Conservation (phyloP, 345 rosid species). For the Arabidopsis thaliana region TAIR10.1 NC_003070.9:27368501-27369000, state of each 20-base stretch:
- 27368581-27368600: slow-evolving; percentile 98
- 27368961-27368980: slow-evolving; percentile 16
- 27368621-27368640: slow-evolving; percentile 96
- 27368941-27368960: neutral
- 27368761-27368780: slow-evolving; percentile 25
- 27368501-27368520: slow-evolving; percentile 68
- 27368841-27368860: slow-evolving; percentile 98
- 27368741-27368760: slow-evolving; percentile 22
- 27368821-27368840: slow-evolving; percentile 92
- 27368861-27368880: slow-evolving; percentile 77
- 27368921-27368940: slow-evolving; percentile 12
- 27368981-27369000: slow-evolving; percentile 38
- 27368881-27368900: slow-evolving; percentile 84
- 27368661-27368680: slow-evolving; percentile 78
- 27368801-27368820: slow-evolving; percentile 95
- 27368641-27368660: slow-evolving; percentile 90
- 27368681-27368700: slow-evolving; percentile 59
- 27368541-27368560: slow-evolving; percentile 92
- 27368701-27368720: slow-evolving; percentile 77
- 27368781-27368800: slow-evolving; percentile 37
- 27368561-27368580: slow-evolving; percentile 71
- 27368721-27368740: slow-evolving; percentile 32
- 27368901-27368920: slow-evolving; percentile 99
- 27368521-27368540: slow-evolving; percentile 89
- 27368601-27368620: slow-evolving; percentile 93